phyloP scores from a whole-genome alignment of 106 monocot genomes.

The Cymbidium sinense region DNA sequence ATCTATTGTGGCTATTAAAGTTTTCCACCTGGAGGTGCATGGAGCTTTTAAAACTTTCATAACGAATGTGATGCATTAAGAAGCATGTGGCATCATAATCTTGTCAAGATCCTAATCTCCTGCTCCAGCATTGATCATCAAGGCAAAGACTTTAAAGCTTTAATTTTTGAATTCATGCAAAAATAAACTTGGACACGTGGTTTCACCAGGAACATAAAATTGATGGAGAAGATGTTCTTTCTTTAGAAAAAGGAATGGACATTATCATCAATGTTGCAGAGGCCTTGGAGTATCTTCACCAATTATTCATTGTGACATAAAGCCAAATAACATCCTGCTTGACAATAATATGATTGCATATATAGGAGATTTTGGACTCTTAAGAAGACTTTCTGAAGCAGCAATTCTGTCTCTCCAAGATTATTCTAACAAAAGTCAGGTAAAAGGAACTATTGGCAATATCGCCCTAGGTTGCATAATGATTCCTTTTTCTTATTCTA shows the following conservation, averaged over 20 bases:
- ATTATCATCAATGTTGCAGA: conserved; percentile 39
- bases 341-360: conserved; percentile 32
- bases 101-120: conserved; percentile 27
- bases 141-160: conserved; percentile 33
- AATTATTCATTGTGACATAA: conserved; percentile 48
- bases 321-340: conserved; percentile 16
- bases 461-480: background rate
- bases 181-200: conserved; percentile 27
- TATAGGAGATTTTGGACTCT: conserved; percentile 44
- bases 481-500: background rate
- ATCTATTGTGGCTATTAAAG: conserved; percentile 27
- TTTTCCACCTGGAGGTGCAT: conserved; percentile 21
- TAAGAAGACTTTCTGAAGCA: background rate
- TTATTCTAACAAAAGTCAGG: background rate
- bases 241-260: conserved; percentile 11
- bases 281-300: conserved; percentile 51
- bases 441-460: conserved; percentile 4
- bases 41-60: conserved; percentile 37
- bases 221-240: background rate
- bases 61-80: conserved; percentile 38
- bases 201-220: conserved; percentile 4
- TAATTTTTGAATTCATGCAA: conserved; percentile 24
- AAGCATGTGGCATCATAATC: conserved; percentile 30
- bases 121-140: background rate
- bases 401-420: background rate